A percentile compares a stretch with the other conserved stretches of the same genome.
Conservation (phyloP, 169 alveolate genomes). For the Besnoitia besnoiti region DNA sequence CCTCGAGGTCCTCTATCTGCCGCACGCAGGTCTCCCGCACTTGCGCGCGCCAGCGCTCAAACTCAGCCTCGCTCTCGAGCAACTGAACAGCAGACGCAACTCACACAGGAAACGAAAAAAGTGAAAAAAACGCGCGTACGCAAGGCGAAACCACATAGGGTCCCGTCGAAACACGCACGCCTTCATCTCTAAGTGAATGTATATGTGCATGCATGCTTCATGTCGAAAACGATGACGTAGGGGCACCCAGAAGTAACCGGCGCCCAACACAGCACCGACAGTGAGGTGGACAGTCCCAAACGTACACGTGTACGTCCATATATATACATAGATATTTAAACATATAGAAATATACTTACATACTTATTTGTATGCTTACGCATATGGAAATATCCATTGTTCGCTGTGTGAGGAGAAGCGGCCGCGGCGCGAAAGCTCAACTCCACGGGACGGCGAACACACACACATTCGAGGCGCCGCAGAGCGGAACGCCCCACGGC, state of each 20-base stretch:
- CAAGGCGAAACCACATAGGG: too few species aligned
- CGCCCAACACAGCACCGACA: background rate
- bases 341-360: background rate
- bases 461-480: background rate
- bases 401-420: too few species aligned
- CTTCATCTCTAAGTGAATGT: background rate
- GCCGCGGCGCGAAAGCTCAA: too few species aligned
- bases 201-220: background rate
- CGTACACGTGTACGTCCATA: background rate
- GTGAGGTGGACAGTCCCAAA: background rate
- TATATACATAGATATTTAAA: background rate
- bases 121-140: background rate
- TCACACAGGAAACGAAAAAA: background rate
- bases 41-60: constrained; percentile 12
- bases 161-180: too few species aligned
- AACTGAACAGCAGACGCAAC: too few species aligned
- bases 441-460: background rate
- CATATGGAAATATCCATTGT: background rate
- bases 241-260: too few species aligned
- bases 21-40: background rate
- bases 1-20: background rate
- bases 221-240: too few species aligned
- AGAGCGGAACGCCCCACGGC: background rate
- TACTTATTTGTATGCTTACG: background rate
- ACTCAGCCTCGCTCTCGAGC: constrained; percentile 7